phyloP scores from a whole-genome alignment of 192 early-diverging fungal genomes.

The Chytriomyces hyalinus region DNA sequence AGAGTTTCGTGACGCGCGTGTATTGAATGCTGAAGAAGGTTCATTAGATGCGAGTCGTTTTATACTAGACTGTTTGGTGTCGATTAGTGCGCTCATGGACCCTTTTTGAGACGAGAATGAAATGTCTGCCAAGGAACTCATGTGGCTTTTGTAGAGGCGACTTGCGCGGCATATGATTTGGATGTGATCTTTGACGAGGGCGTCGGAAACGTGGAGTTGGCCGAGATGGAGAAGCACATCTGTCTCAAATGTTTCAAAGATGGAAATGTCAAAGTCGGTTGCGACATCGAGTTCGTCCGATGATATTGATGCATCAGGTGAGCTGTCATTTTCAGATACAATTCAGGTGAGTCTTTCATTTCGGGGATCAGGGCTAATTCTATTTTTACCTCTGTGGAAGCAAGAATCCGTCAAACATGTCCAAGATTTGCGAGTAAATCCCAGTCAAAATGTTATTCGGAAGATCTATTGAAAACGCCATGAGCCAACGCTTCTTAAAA shows the following conservation, averaged over 20 bases:
- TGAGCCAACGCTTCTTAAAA: slow-evolving; percentile 2
- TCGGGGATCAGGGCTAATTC: not conserved
- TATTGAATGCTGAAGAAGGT: not conserved
- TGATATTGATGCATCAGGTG: slow-evolving; percentile 54
- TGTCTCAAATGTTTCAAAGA: slow-evolving; percentile 65
- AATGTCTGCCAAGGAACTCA: slow-evolving; percentile 26
- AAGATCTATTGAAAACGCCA: slow-evolving; percentile 45
- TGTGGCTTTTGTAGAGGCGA: slow-evolving; percentile 25
- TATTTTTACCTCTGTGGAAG: slow-evolving; percentile 62
- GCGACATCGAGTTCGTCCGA: slow-evolving; percentile 69
- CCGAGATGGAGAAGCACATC: slow-evolving; percentile 76
- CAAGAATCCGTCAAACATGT: slow-evolving; percentile 67
- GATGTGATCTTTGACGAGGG: slow-evolving; percentile 51
- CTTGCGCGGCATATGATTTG: slow-evolving; percentile 25
- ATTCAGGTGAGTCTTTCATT: slow-evolving; percentile 10
- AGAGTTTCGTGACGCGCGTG: not conserved
- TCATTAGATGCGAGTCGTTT: not conserved
- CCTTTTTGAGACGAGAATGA: not conserved
- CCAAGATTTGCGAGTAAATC: slow-evolving; percentile 60
- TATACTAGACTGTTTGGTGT: not conserved
- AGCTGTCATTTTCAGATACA: slow-evolving; percentile 35
- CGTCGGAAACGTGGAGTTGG: slow-evolving; percentile 63
- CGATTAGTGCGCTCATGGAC: not conserved
- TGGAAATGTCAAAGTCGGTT: slow-evolving; percentile 76
- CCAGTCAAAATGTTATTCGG: slow-evolving; percentile 56